These are phyloP conservation scores for Sphaerulina vaccinii DNA, from an alignment of 2,329 filamentous ascomycete genomes.

Conservation along the genomic window DNA sequence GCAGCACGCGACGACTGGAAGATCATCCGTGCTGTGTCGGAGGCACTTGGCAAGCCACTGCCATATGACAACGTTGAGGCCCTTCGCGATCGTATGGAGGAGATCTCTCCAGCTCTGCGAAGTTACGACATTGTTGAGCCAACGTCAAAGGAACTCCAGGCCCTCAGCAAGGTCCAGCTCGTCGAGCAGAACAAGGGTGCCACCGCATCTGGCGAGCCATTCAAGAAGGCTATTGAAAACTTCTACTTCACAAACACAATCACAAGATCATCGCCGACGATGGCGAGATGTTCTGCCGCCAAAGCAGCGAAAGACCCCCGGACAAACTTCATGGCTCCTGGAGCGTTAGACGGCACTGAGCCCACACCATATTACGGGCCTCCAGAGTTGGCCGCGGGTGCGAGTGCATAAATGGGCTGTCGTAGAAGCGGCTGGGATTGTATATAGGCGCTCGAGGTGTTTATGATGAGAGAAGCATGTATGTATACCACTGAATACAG, in stretches of 20 bases:
- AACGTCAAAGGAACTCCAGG: conserved; percentile 55
- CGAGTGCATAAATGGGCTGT: conserved; percentile 22
- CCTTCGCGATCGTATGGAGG: conserved; percentile 87
- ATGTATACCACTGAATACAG: conserved; percentile 20
- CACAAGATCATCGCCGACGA: conserved; percentile 94
- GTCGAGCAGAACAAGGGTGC: conserved; percentile 94
- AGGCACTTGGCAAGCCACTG: conserved; percentile 83
- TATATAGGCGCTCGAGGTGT: conserved; percentile 25
- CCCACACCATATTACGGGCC: conserved; percentile 42
- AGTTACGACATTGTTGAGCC: conserved; percentile 90
- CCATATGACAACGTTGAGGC: conserved; percentile 90
- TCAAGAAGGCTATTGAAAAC: conserved; percentile 87
- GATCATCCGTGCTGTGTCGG: conserved; percentile 88
- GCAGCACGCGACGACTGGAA: conserved; percentile 97
- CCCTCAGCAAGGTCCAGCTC: conserved; percentile 87
- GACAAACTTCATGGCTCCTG: conserved; percentile 54
- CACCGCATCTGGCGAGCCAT: conserved; percentile 66
- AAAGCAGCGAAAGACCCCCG: conserved; percentile 63
- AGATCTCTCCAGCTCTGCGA: conserved; percentile 87
- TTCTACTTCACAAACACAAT: conserved; percentile 99
- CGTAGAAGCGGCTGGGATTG: conserved; percentile 11
- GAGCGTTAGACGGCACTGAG: conserved; percentile 35
- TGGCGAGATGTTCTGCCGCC: conserved; percentile 93
- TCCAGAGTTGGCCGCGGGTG: conserved; percentile 22
- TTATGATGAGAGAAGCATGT: conserved; percentile 16